Percentiles rank a stretch among this genome's conserved stretches.
Evolutionary conservation across 257 asterid species (phyloP).

Genomic region (Solanum dulcamara): DNA sequence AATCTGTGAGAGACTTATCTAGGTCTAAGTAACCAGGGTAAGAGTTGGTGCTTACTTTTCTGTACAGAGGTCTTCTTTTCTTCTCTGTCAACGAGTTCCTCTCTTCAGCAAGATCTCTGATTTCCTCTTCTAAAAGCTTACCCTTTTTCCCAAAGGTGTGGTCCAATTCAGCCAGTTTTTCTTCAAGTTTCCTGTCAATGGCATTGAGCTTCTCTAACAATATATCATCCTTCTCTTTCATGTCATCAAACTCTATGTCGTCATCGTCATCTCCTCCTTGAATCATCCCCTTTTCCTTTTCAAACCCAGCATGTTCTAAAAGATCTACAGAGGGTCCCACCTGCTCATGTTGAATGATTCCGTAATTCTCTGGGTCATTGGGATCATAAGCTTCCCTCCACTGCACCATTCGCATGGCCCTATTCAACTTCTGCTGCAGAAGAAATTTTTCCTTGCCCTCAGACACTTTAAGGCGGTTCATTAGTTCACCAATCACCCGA

Average conservation of each 20-base stretch:
- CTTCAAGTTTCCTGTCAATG: conserved; percentile 64
- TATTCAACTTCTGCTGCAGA: conserved; percentile 75
- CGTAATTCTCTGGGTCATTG: conserved; percentile 70
- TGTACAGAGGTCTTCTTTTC: conserved; percentile 75
- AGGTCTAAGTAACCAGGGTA: neutral
- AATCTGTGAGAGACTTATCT: neutral
- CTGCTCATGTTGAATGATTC: conserved; percentile 47
- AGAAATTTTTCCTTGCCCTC: conserved; percentile 84
- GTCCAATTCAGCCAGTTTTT: conserved; percentile 71
- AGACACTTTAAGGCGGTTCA: conserved; percentile 78
- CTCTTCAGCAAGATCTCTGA: conserved; percentile 93
- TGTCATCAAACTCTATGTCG: conserved; percentile 57
- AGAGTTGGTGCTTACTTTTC: conserved; percentile 48
- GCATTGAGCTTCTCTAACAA: conserved; percentile 62
- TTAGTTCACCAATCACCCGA: conserved; percentile 80
- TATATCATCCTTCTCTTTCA: conserved; percentile 70
- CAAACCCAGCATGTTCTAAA: conserved; percentile 35
- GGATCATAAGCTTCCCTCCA: conserved; percentile 80
- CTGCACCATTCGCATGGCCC: conserved; percentile 71
- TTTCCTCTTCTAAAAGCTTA: conserved; percentile 79
- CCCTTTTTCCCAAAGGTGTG: conserved; percentile 89
- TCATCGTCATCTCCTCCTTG: conserved; percentile 36
- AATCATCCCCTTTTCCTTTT: conserved; percentile 32
- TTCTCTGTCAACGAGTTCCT: conserved; percentile 79
- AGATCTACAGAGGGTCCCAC: conserved; percentile 38